Evolutionary conservation across 2,329 filamentous ascomycete genomes (phyloP).

Genomic region (Aspergillus alliaceus): DNA sequence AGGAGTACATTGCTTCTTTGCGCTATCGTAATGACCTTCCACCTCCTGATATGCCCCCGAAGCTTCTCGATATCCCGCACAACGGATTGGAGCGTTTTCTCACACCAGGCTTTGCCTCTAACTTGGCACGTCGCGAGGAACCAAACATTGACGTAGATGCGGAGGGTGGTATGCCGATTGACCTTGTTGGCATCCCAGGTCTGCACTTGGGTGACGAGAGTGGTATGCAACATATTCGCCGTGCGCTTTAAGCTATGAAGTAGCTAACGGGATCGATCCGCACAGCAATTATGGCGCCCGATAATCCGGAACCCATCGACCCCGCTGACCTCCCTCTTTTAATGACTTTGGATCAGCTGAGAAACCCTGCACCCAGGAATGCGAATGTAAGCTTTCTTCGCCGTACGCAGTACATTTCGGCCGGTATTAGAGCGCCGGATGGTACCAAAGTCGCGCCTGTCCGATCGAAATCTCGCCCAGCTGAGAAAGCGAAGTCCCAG

Average conservation of each 20-base stretch:
- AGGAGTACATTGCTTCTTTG: constrained; percentile 96
- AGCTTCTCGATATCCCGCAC: constrained; percentile 95
- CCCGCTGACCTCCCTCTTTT: constrained; percentile 83
- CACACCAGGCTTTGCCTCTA: constrained; percentile 82
- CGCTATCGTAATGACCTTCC: constrained; percentile 95
- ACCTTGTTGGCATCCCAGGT: constrained; percentile 89
- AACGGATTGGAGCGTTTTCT: constrained; percentile 90
- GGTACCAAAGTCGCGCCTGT: constrained; percentile 28
- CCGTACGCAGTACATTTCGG: constrained; percentile 85
- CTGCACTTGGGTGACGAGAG: constrained; percentile 94
- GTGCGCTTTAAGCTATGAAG: neutral
- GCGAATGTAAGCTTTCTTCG: constrained; percentile 89
- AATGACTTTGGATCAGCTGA: constrained; percentile 77
- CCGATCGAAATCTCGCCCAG: constrained; percentile 24
- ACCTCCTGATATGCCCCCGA: constrained; percentile 89
- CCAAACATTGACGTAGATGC: constrained; percentile 97
- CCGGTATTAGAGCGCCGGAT: constrained; percentile 36
- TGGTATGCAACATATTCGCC: constrained; percentile 56
- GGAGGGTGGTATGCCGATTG: constrained; percentile 95
- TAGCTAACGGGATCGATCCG: constrained; percentile 22
- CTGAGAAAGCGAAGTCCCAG: constrained; percentile 38
- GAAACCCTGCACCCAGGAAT: constrained; percentile 75
- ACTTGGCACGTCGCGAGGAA: constrained; percentile 85
- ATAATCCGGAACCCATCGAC: constrained; percentile 70
- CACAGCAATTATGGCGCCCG: constrained; percentile 76